These are phyloP conservation scores for Colletotrichum sp. DNA, from an alignment of 2,329 filamentous ascomycete genomes.

Conservation along the genomic window DNA sequence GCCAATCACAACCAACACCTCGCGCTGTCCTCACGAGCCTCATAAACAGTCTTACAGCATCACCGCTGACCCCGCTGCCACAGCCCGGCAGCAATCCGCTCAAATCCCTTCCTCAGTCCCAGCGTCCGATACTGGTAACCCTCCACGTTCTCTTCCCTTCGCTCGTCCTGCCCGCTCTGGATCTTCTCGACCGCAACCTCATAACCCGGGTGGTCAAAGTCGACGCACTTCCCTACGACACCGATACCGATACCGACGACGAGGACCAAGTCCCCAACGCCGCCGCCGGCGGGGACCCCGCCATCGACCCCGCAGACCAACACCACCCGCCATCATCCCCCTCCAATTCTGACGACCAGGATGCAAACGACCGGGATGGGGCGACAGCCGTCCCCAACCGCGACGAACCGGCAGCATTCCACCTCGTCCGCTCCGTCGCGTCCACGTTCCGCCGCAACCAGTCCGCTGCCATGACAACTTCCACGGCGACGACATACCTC, in stretches of 20 bases:
- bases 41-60: slow-evolving; percentile 43
- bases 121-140: slow-evolving; percentile 70
- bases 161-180: slow-evolving; percentile 82
- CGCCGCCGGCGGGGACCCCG: background rate
- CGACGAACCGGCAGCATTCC: slow-evolving; percentile 39
- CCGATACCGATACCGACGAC: background rate
- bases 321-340: background rate
- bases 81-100: slow-evolving; percentile 16
- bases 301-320: slow-evolving; percentile 2
- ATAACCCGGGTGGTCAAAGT: slow-evolving; percentile 61
- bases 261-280: background rate
- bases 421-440: slow-evolving; percentile 69
- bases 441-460: slow-evolving; percentile 29
- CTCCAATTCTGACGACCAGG: background rate
- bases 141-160: slow-evolving; percentile 86
- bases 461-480: slow-evolving; percentile 26
- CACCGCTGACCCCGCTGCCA: slow-evolving; percentile 25
- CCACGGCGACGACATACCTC: slow-evolving; percentile 57
- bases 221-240: background rate
- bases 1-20: slow-evolving; percentile 33
- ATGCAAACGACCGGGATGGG: background rate
- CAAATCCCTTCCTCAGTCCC: slow-evolving; percentile 37
- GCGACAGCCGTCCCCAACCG: background rate
- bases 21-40: slow-evolving; percentile 55
- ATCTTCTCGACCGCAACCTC: slow-evolving; percentile 81